Evolutionary conservation across 306 rosid species (phyloP).

Genomic region (Aeschynomene evenia): DNA sequence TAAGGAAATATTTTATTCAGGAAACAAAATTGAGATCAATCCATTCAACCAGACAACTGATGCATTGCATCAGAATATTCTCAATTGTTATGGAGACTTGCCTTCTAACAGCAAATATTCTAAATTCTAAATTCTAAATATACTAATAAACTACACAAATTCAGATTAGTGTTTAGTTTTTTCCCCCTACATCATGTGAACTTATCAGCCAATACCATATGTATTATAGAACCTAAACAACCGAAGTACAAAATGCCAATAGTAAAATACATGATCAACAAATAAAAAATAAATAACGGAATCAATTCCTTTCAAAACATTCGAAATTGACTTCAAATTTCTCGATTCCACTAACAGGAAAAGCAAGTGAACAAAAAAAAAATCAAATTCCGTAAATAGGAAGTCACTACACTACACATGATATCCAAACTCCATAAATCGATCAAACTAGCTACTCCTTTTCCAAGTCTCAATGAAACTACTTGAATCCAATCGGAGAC

Average conservation of each 20-base stretch:
- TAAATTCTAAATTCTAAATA: too few relatives aligned
- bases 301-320: background rate
- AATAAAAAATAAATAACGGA: background rate
- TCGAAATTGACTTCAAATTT: conserved; percentile 13
- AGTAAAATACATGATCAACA: background rate
- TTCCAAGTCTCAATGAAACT: too few relatives aligned
- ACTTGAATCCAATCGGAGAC: too few relatives aligned
- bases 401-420: background rate
- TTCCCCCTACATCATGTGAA: background rate
- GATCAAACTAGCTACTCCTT: conserved; percentile 7
- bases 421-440: background rate
- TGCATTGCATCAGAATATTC: background rate
- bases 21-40: conserved; percentile 8
- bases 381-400: background rate
- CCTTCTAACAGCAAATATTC: background rate
- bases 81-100: background rate
- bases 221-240: background rate
- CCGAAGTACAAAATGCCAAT: background rate
- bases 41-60: conserved; percentile 2
- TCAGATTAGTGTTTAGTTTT: background rate
- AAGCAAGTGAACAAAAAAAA: background rate
- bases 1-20: conserved; percentile 30
- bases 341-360: background rate
- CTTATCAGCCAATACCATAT: background rate
- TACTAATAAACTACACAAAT: background rate